phyloP scores from a whole-genome alignment of 2,329 filamentous ascomycete species.

The Sclerotinia glacialis region DNA sequence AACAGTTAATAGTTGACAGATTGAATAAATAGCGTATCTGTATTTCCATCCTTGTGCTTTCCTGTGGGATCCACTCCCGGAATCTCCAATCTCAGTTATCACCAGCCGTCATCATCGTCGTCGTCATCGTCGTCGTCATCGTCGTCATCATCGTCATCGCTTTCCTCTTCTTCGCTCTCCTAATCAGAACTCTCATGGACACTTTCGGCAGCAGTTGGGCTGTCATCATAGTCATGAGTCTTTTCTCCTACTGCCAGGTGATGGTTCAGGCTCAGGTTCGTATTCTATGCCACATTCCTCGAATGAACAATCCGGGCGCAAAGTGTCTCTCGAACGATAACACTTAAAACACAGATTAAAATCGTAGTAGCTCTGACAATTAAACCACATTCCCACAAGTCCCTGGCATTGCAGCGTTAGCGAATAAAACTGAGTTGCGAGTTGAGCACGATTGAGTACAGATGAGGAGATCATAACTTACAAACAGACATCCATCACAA shows the following conservation, averaged over 20 bases:
- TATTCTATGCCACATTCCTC: not conserved
- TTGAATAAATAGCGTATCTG: no score
- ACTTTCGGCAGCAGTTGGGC: not conserved
- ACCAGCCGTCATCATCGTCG: not conserved
- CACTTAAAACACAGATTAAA: constrained; percentile 1
- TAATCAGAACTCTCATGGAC: not conserved
- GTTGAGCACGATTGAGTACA: no score
- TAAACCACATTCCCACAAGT: not conserved
- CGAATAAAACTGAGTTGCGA: no score
- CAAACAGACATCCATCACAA: not conserved
- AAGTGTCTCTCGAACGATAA: not conserved
- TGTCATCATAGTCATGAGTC: no score
- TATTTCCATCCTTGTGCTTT: no score
- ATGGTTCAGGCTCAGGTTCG: not conserved
- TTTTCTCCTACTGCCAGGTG: not conserved
- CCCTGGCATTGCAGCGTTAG: not conserved
- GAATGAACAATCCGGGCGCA: not conserved
- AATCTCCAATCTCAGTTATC: not conserved
- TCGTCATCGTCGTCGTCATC: not conserved
- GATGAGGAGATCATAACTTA: not conserved
- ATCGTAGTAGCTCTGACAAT: not conserved
- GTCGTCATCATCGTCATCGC: no score
- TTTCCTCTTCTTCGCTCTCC: not conserved
- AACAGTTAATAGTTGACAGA: no score
- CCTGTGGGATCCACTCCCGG: no score